A percentile compares a stretch with the other conserved stretches of the same genome.
Conservation (phyloP, 441 rosid species). For the Omphalea diandra region DNA sequence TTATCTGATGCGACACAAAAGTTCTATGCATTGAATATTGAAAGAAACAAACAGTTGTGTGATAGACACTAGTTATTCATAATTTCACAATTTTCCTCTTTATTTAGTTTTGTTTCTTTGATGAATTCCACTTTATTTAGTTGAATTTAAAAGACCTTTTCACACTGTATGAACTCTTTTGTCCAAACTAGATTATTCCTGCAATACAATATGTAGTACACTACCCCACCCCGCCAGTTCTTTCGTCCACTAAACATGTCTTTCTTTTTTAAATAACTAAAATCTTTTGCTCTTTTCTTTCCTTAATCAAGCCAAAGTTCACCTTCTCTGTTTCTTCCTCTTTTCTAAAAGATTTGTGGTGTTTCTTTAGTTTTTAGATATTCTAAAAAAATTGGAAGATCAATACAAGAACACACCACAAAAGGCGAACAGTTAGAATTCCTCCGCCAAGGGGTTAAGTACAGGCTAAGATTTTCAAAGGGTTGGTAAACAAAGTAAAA, state of each 20-base stretch:
- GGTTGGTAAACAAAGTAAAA: slow-evolving; percentile 5
- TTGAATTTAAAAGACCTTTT: background rate
- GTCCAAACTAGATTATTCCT: background rate
- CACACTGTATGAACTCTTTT: slow-evolving; percentile 23
- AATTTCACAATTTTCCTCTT: background rate
- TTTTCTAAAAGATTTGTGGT: slow-evolving; percentile 7
- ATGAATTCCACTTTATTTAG: too few species aligned
- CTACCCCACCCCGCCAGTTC: background rate
- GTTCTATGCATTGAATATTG: background rate
- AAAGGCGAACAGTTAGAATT: slow-evolving; percentile 14
- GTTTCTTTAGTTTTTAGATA: background rate
- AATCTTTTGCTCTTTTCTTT: background rate
- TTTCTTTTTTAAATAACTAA: background rate
- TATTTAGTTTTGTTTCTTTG: too few species aligned
- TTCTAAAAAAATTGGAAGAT: slow-evolving; percentile 24
- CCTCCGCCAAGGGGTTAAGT: slow-evolving; percentile 41
- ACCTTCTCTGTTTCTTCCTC: background rate
- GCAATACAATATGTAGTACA: background rate
- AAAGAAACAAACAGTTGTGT: slow-evolving; percentile 15
- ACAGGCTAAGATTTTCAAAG: slow-evolving; percentile 24
- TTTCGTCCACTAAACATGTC: background rate
- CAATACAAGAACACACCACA: slow-evolving; percentile 7
- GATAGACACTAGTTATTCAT: background rate
- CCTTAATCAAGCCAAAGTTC: background rate
- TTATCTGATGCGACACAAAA: background rate